Evolutionary conservation across 116 monocot genomes (phyloP).

Genomic region (Zostera marina): DNA sequence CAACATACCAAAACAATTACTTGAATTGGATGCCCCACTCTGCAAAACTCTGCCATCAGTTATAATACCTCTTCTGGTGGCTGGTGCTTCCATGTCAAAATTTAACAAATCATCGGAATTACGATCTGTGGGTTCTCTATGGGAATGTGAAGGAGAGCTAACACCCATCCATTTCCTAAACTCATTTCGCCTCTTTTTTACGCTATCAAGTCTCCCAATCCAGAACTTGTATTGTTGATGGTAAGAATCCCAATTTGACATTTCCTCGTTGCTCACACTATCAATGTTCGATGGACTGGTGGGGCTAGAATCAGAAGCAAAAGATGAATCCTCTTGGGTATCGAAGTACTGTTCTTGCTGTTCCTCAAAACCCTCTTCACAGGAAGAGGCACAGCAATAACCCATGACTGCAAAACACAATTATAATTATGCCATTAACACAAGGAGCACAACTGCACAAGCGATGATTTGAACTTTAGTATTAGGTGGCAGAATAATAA

Average conservation of each 20-base stretch:
- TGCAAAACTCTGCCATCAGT: slow-evolving; percentile 15
- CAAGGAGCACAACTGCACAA: neutral
- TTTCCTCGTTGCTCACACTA: neutral
- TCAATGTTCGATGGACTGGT: neutral
- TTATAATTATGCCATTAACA: neutral
- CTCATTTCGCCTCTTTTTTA: slow-evolving; percentile 27
- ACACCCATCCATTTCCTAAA: slow-evolving; percentile 34
- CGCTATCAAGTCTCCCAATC: slow-evolving; percentile 23
- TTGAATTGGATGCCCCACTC: slow-evolving; percentile 11
- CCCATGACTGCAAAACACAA: slow-evolving; percentile 1
- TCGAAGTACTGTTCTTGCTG: slow-evolving; percentile 52
- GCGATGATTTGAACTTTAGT: neutral
- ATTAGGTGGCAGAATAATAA: no score
- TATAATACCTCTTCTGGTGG: slow-evolving; percentile 9
- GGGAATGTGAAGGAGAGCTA: slow-evolving; percentile 1
- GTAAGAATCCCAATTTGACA: neutral
- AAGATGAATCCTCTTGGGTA: slow-evolving; percentile 40
- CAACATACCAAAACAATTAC: slow-evolving; percentile 13
- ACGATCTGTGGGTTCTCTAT: neutral
- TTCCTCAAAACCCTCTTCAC: slow-evolving; percentile 16
- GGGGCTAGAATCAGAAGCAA: slow-evolving; percentile 20
- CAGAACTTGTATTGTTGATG: slow-evolving; percentile 21
- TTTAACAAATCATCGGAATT: slow-evolving; percentile 5
- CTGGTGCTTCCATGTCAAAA: neutral
- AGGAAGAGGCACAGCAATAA: neutral